Evolutionary conservation across 768 basidiomycete genomes (phyloP), one percentile per base, ranked within the genome.

Genomic region (Rhodotorula kratochvilovae): DNA sequence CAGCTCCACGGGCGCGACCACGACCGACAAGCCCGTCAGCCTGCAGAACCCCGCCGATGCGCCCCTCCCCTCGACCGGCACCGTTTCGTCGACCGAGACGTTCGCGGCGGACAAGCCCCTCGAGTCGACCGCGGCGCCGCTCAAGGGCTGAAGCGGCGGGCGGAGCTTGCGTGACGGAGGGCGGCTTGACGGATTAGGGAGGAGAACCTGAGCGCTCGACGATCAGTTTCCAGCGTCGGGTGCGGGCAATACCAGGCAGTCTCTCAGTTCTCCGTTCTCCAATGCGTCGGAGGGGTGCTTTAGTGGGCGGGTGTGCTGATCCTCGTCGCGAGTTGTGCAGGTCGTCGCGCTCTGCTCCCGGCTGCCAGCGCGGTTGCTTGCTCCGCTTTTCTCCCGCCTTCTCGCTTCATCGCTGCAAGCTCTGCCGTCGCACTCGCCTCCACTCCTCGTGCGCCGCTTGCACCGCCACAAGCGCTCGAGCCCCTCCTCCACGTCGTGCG

Each of bases 71-170:
- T 48, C 60, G 23, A 25, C 60, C 5, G 60, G 45, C 19, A 63
- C 58, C n/a, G 61, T 57, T n/a, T 39, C 35, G 13, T 17, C 33
- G 17, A n/a, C 7, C 27, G 43, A 50, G 39, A 36, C 48, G 3
- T 45, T 33, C 25, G 60, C 61, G 3, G 25, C 55, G 42, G 57
- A 69, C 36, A 63, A 48, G 58, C 68, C 68, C 21, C 50, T 69
- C n/a, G 68, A 69, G 50, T 63, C 62, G 50, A 59, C 68, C 25
- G 39, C 68, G 5, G 68, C 68, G 46, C 60, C 60, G 31, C 60
- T 61, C 60, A 33, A 35, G 46, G 57, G 25, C 23, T 58, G 57
- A 58, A 15, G 7, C 3, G 10, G 48, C 48, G n/a, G n/a, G n/a
- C n/a, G n/a, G n/a, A n/a, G 2, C 12, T 23, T 46, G 17, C 45